These are phyloP conservation scores for Eucalyptus marginata DNA, from an alignment of 345 rosid species.

Conservation along the genomic window DNA sequence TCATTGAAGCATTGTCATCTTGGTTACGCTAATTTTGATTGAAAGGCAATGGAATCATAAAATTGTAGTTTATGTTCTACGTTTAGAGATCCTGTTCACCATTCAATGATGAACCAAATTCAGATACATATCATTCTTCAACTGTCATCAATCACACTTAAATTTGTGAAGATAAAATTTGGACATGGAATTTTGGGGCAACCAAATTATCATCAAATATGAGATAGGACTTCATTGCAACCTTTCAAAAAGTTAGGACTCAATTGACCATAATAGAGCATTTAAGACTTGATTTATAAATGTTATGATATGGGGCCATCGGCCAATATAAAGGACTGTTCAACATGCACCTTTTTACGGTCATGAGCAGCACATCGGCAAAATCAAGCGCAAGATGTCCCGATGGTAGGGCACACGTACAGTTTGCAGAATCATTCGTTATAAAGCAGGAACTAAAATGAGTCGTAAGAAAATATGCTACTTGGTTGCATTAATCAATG, in stretches of 20 bases:
- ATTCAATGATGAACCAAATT: background rate
- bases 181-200: background rate
- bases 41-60: background rate
- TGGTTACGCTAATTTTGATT: too few relatives aligned
- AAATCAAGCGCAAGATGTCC: background rate
- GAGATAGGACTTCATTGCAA: background rate
- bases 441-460: background rate
- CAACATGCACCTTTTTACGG: background rate
- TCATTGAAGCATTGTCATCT: background rate
- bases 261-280: background rate
- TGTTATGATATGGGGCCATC: background rate
- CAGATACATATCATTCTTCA: background rate
- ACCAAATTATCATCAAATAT: background rate
- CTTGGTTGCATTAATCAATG: background rate
- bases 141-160: background rate
- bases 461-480: background rate
- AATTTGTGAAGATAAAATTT: background rate
- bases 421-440: background rate
- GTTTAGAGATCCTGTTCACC: background rate
- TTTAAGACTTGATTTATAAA: background rate
- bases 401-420: background rate
- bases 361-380: background rate
- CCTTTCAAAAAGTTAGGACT: background rate
- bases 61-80: background rate
- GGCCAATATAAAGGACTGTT: background rate